Evolutionary conservation across 768 basidiomycete genomes (phyloP).

Genomic region (Trichaptum fuscoviolaceum): DNA sequence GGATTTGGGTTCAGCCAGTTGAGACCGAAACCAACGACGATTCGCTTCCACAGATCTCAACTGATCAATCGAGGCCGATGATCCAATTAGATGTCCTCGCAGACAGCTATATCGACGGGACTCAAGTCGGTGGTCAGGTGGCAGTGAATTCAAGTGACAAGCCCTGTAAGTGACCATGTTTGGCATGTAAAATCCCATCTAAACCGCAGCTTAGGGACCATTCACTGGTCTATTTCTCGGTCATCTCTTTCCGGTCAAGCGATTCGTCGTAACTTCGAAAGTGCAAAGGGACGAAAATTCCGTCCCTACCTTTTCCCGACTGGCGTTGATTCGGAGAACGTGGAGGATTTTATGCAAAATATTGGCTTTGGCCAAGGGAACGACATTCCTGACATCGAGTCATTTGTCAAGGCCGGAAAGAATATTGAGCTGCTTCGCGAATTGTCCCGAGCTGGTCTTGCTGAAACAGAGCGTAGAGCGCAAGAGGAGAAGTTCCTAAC

Average conservation of each 20-base stretch:
- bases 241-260: constrained; percentile 26
- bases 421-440: not conserved
- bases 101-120: constrained; percentile 36
- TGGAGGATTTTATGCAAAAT: not conserved
- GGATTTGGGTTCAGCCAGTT: constrained; percentile 63
- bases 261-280: constrained; percentile 32
- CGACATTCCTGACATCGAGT: not conserved
- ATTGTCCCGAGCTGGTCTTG: not conserved
- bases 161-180: constrained; percentile 25
- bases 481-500: not conserved
- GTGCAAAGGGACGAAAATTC: constrained; percentile 38
- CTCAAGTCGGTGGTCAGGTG: constrained; percentile 13
- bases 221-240: constrained; percentile 51
- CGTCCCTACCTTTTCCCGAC: constrained; percentile 44
- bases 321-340: constrained; percentile 18
- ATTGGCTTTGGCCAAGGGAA: not conserved
- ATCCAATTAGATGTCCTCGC: constrained; percentile 52
- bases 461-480: not conserved
- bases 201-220: constrained; percentile 42
- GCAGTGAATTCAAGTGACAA: constrained; percentile 21
- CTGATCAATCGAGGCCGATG: constrained; percentile 39
- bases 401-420: not conserved
- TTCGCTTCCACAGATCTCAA: not conserved
- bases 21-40: constrained; percentile 19
- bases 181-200: constrained; percentile 8